Percentiles rank a stretch among this genome's conserved stretches.
These are phyloP conservation scores for Tuber umbilicatum DNA, from an alignment of 495 filamentous ascomycete genomes.

Conservation along the genomic window DNA sequence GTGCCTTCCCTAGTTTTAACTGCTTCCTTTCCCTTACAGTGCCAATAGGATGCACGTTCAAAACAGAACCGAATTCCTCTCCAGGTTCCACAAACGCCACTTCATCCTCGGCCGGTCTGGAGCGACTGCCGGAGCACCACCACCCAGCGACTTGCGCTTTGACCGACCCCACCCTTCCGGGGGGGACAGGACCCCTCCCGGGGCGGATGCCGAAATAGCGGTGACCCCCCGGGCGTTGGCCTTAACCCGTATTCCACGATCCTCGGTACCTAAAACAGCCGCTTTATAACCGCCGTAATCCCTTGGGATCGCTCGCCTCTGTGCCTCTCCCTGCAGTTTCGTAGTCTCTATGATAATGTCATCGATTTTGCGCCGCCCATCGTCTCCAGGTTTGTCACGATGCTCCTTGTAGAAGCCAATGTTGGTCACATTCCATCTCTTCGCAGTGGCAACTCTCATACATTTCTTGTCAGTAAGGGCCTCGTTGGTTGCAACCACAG, in stretches of 20 bases:
- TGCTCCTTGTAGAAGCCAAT: constrained; percentile 39
- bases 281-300: constrained; percentile 32
- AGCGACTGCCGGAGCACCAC: constrained; percentile 10
- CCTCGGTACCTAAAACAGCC: constrained; percentile 39
- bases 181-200: constrained; percentile 20
- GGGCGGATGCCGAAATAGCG: constrained; percentile 29
- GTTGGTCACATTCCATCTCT: constrained; percentile 33
- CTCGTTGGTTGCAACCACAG: constrained; percentile 34
- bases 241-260: constrained; percentile 40
- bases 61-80: constrained; percentile 11
- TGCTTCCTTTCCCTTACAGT: constrained; percentile 20
- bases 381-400: constrained; percentile 26
- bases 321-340: constrained; percentile 21
- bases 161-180: constrained; percentile 9
- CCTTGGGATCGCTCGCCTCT: constrained; percentile 17
- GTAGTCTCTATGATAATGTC: constrained; percentile 40
- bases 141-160: constrained; percentile 23
- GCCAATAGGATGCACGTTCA: constrained; percentile 2
- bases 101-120: constrained; percentile 29
- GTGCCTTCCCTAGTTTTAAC: constrained; percentile 13
- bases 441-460: constrained; percentile 38
- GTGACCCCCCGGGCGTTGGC: constrained; percentile 35
- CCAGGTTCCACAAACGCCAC: constrained; percentile 15
- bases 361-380: constrained; percentile 35
- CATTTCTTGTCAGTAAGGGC: constrained; percentile 35